A percentile compares a stretch with the other conserved stretches of the same genome.
Evolutionary conservation across 164 flowering plant species (phyloP).

Genomic region (Protea cynaroides): DNA sequence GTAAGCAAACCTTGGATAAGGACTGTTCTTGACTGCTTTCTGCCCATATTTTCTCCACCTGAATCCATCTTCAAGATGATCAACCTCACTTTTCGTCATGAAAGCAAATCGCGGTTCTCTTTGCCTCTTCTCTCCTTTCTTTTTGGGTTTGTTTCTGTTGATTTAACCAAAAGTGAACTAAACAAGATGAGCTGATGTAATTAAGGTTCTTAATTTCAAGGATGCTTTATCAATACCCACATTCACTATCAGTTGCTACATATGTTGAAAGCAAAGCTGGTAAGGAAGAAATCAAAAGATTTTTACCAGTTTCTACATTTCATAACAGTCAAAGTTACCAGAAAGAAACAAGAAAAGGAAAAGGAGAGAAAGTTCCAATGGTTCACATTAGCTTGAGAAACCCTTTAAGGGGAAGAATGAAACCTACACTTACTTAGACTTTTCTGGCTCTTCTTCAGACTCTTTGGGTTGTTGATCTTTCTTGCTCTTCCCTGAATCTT

Average conservation of each 20-base stretch:
- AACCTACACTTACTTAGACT: conserved; percentile 48
- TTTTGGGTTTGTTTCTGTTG: conserved; percentile 47
- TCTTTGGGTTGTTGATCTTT: conserved; percentile 25
- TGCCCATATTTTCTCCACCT: conserved; percentile 92
- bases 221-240: conserved; percentile 3
- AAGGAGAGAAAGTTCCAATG: not conserved
- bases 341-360: not conserved
- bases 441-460: conserved; percentile 35
- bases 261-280: not conserved
- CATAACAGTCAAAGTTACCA: not conserved
- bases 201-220: not conserved
- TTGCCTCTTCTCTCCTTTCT: conserved; percentile 58
- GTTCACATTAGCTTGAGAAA: not conserved
- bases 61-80: conserved; percentile 89
- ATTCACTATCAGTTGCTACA: not conserved
- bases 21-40: conserved; percentile 79
- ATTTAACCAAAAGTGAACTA: not conserved
- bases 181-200: not conserved
- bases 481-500: conserved; percentile 32
- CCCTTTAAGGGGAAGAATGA: not conserved
- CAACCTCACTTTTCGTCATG: conserved; percentile 89
- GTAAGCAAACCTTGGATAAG: conserved; percentile 60
- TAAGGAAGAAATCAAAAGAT: not conserved
- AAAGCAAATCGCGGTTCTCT: conserved; percentile 73
- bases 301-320: not conserved